Conservation (phyloP, 768 basidiomycete species). For the Scleroderma citrinum region DNA sequence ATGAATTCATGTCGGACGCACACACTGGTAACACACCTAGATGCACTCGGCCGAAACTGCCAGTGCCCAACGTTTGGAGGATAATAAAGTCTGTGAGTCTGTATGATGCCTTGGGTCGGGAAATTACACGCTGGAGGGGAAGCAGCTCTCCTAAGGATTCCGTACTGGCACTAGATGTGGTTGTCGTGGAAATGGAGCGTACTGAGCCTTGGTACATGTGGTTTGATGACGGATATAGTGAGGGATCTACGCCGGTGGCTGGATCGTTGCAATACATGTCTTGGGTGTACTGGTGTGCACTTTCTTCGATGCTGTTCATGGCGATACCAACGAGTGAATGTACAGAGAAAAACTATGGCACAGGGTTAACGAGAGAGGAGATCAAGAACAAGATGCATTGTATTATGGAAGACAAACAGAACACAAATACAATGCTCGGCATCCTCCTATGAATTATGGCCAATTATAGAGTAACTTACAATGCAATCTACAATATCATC, state of each 20-base stretch:
- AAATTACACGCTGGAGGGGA: slow-evolving; percentile 29
- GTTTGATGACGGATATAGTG: not conserved
- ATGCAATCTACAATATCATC: no score
- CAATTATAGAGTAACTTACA: not conserved
- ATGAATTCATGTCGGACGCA: not conserved
- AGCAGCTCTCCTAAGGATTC: slow-evolving; percentile 34
- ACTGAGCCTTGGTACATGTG: slow-evolving; percentile 34
- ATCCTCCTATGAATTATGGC: not conserved
- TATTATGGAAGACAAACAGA: not conserved
- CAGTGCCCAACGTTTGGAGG: slow-evolving; percentile 83
- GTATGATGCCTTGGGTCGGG: slow-evolving; percentile 60
- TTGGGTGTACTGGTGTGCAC: not conserved
- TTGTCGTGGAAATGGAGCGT: slow-evolving; percentile 56
- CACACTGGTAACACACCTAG: slow-evolving; percentile 45
- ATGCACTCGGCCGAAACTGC: slow-evolving; percentile 96
- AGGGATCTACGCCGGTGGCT: not conserved
- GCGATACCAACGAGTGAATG: not conserved
- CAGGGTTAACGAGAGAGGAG: not conserved
- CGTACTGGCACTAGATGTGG: slow-evolving; percentile 41
- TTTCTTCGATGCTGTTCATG: slow-evolving; percentile 16
- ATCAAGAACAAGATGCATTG: not conserved
- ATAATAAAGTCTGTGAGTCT: slow-evolving; percentile 73
- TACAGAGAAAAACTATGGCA: slow-evolving; percentile 3
- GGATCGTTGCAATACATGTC: not conserved
- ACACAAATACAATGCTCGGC: not conserved